These are phyloP conservation scores for Favolaschia claudopus DNA, from an alignment of 768 basidiomycete genomes.

Conservation along the genomic window DNA sequence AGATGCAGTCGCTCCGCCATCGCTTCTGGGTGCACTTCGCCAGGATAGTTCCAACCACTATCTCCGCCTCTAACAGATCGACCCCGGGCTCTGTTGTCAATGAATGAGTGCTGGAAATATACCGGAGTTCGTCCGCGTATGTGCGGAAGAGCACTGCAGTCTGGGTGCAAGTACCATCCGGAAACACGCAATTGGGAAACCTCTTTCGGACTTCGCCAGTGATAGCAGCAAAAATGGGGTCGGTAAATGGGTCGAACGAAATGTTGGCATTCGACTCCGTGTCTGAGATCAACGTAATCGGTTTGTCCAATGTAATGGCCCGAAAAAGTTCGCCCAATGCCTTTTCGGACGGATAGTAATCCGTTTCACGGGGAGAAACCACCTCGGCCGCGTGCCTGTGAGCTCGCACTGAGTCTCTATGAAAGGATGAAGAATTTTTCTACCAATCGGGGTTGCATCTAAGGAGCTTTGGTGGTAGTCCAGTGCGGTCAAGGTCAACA, in stretches of 20 bases:
- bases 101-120: constrained; percentile 74
- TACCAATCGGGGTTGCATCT: constrained; percentile 77
- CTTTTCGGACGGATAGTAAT: constrained; percentile 75
- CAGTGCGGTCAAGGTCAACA: constrained; percentile 55
- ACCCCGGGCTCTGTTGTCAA: constrained; percentile 63
- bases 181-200: constrained; percentile 35
- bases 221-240: constrained; percentile 50
- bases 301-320: constrained; percentile 55
- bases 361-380: constrained; percentile 56
- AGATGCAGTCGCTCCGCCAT: constrained; percentile 64
- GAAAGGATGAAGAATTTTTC: background rate
- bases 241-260: constrained; percentile 31
- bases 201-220: constrained; percentile 34
- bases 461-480: constrained; percentile 63
- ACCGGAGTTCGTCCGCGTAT: constrained; percentile 72
- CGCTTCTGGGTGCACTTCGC: constrained; percentile 70
- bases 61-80: constrained; percentile 73
- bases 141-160: constrained; percentile 51
- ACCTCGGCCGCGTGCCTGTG: constrained; percentile 64
- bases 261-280: constrained; percentile 17
- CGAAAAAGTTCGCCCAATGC: constrained; percentile 81
- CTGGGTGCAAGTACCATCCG: constrained; percentile 35
- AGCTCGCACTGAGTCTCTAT: background rate
- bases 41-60: constrained; percentile 78
- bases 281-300: constrained; percentile 31